These are phyloP conservation scores for Waitea zeae DNA, from an alignment of 1,284 basidiomycete genomes.

Conservation along the genomic window DNA sequence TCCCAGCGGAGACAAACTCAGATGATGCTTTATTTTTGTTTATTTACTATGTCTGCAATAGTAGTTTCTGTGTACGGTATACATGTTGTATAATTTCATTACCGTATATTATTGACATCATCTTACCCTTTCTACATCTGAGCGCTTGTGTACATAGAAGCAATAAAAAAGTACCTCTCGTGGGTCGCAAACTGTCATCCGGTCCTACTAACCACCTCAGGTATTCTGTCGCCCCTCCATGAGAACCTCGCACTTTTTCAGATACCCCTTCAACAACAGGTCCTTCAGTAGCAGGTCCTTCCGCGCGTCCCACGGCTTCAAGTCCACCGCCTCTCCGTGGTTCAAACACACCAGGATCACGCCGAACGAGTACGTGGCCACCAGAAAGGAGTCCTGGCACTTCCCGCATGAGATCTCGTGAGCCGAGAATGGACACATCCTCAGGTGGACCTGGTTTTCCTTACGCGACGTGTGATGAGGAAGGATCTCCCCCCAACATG, in stretches of 20 bases:
- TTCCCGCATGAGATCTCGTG: slow-evolving; percentile 67
- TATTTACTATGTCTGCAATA: too few species aligned
- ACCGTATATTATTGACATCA: too few species aligned
- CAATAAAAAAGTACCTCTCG: not conserved
- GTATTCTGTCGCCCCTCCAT: slow-evolving; percentile 37
- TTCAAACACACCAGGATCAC: slow-evolving; percentile 67
- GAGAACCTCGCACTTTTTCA: slow-evolving; percentile 46
- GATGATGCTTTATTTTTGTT: too few species aligned
- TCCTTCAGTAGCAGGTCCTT: slow-evolving; percentile 48
- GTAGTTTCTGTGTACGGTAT: too few species aligned
- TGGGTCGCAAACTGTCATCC: slow-evolving; percentile 19
- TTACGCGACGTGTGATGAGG: slow-evolving; percentile 18
- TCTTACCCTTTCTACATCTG: too few species aligned
- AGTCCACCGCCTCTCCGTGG: slow-evolving; percentile 49
- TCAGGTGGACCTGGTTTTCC: slow-evolving; percentile 62
- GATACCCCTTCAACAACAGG: too few species aligned
- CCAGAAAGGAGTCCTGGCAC: slow-evolving; percentile 56
- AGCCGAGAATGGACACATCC: slow-evolving; percentile 65
- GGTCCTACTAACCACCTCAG: slow-evolving; percentile 40
- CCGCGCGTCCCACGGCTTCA: slow-evolving; percentile 63
- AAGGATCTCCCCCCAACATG: not conserved
- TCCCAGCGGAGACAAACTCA: too few species aligned
- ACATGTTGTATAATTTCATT: too few species aligned
- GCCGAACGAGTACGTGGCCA: slow-evolving; percentile 72
- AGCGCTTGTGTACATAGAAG: too few species aligned